phyloP scores from a whole-genome alignment of 2,329 filamentous ascomycete species.

The Alternaria postmessia region DNA sequence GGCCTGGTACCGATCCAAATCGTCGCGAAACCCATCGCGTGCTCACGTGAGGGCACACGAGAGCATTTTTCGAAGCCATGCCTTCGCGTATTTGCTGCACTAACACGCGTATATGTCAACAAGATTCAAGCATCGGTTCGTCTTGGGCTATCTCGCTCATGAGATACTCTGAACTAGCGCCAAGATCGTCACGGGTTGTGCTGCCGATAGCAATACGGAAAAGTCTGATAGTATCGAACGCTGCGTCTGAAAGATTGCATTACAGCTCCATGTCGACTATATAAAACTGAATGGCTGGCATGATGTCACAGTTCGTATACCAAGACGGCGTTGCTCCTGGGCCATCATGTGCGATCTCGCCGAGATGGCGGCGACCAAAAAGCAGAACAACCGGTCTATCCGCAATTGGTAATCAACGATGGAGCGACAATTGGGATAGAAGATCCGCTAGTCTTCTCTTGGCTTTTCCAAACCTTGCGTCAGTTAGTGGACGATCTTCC shows the following conservation, averaged over 20 bases:
- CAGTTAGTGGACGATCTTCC: background rate
- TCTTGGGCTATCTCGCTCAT: background rate
- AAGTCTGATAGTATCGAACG: background rate
- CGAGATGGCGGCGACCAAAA: constrained; percentile 1
- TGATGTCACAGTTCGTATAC: background rate
- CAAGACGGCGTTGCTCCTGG: background rate
- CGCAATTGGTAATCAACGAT: constrained; percentile 1
- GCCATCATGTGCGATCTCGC: background rate
- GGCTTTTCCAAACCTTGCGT: background rate
- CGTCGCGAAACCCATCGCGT: background rate
- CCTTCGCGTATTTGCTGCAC: background rate
- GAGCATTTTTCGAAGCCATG: background rate
- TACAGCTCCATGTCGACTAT: background rate
- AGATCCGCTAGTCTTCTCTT: background rate
- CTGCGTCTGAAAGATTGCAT: background rate
- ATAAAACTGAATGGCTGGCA: background rate
- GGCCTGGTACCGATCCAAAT: background rate
- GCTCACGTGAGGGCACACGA: background rate
- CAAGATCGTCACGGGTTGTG: background rate
- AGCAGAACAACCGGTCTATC: background rate
- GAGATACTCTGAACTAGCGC: background rate
- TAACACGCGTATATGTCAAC: background rate
- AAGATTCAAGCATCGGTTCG: background rate
- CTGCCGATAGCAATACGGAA: background rate
- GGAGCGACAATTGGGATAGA: background rate